Evolutionary conservation across 2,329 filamentous ascomycete species (phyloP).

Genomic region (Pseudocercospora cruenta): DNA sequence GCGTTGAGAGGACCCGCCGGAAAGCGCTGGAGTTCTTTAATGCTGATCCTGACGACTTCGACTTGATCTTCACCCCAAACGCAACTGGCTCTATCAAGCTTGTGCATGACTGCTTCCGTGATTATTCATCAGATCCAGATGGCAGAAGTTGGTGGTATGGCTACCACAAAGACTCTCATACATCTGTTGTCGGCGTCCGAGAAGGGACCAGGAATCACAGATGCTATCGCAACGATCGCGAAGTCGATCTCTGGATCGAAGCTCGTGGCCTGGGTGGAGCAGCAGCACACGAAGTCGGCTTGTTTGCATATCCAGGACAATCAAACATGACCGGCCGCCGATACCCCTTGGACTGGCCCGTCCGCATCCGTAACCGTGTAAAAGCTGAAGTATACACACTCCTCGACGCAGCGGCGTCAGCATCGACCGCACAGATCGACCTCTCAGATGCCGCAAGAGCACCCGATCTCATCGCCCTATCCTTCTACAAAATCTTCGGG

Average conservation of each 20-base stretch:
- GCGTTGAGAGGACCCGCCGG: conserved; percentile 76
- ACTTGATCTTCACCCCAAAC: conserved; percentile 87
- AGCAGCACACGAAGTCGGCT: conserved; percentile 29
- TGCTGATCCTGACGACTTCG: conserved; percentile 77
- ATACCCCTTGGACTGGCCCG: conserved; percentile 70
- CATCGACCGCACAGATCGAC: conserved; percentile 75
- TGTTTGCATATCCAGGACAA: conserved; percentile 85
- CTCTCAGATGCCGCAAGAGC: conserved; percentile 70
- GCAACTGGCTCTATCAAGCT: conserved; percentile 88
- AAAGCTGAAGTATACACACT: conserved; percentile 60
- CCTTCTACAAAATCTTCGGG: conserved; percentile 94
- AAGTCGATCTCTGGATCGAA: conserved; percentile 67
- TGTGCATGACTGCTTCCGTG: conserved; percentile 74
- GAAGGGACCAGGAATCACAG: conserved; percentile 65
- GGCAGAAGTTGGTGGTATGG: conserved; percentile 50
- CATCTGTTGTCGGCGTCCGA: conserved; percentile 78
- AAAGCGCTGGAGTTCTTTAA: conserved; percentile 77
- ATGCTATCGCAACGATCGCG: conserved; percentile 68
- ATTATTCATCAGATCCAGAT: conserved; percentile 42
- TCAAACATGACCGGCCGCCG: conserved; percentile 86
- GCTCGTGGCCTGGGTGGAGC: conserved; percentile 41
- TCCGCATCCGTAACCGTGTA: conserved; percentile 46
- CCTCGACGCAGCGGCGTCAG: conserved; percentile 80
- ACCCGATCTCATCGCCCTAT: conserved; percentile 83
- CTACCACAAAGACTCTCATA: conserved; percentile 83